A percentile compares a stretch with the other conserved stretches of the same genome.
Conservation (phyloP, 75 land plant species). For the Pinus albicaulis region DNA sequence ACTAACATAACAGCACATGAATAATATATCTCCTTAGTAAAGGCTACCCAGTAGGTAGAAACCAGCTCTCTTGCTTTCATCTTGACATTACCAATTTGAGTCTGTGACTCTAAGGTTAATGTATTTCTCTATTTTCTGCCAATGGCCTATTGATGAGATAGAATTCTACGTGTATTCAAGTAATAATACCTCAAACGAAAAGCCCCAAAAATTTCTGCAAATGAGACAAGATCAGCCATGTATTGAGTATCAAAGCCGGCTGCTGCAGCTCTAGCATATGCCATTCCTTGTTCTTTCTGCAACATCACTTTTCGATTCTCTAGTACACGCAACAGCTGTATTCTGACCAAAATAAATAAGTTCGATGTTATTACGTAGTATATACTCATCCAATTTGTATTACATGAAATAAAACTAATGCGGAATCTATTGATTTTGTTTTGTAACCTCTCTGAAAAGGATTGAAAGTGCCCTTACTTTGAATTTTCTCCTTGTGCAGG, state of each 20-base stretch:
- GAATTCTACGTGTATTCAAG: not conserved
- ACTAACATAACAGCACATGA: not conserved
- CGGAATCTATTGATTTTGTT: not conserved
- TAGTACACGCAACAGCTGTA: slow-evolving; percentile 35
- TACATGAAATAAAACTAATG: slow-evolving; percentile 4
- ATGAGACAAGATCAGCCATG: slow-evolving; percentile 39
- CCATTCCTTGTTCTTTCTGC: slow-evolving; percentile 62
- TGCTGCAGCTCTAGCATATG: slow-evolving; percentile 52
- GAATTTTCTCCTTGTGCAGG: slow-evolving; percentile 11
- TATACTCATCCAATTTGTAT: not conserved
- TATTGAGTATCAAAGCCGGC: slow-evolving; percentile 47
- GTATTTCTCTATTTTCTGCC: too few species aligned
- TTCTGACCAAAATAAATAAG: slow-evolving; percentile 13
- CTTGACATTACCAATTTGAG: not conserved
- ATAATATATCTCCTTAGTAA: not conserved
- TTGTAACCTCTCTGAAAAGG: slow-evolving; percentile 2
- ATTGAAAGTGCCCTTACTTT: slow-evolving; percentile 10
- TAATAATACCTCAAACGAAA: slow-evolving; percentile 37
- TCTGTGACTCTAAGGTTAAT: not conserved
- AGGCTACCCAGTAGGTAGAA: not conserved
- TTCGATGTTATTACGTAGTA: not conserved
- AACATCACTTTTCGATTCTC: slow-evolving; percentile 42
- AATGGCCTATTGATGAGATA: not conserved
- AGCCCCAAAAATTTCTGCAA: slow-evolving; percentile 61
- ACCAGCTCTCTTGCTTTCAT: not conserved